Base-by-base conservation (phyloP, 768 basidiomycete species). In the Xanthoconium purpureum region DNA sequence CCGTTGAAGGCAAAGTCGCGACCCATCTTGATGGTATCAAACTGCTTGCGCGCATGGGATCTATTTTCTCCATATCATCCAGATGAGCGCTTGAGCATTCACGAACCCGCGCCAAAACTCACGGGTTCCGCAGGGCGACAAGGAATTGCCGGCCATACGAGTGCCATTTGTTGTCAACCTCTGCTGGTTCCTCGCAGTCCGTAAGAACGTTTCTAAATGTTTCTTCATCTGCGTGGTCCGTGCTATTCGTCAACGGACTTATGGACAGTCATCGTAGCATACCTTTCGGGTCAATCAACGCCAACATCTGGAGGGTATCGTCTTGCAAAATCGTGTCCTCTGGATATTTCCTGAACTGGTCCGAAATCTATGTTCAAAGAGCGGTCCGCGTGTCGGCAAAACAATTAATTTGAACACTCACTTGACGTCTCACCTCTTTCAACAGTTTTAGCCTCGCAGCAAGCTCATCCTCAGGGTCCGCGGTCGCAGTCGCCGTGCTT, bases 1-100 rank as follows among this genome's bases (percentile, higher is more conserved):
- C 63, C 70, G 10, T 60, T 53, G 49, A 63, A 79, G 10, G 66
- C 70, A 60, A 71, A 77, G 24, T 68, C 66, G 5, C 67, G 67
- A 37, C 66, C 70, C 54, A 78, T 52, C 36, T 60, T 59, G 47
- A 54, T 50, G 11, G 64, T 50, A 50, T 67, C 64, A 15, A 74
- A 67, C 6, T 50, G 24, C 46, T 58, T 56, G 52, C 40, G 53
- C 3, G 29, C 28, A 9, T 10, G 17, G 6, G 33, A 39, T 49
- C 52, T 61, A 30, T 50, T 50, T 17, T 45, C 24, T 11, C 5
- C 24, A 5, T 10, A 30, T 66, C 38, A 52, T 29, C 18, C 20
- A 20, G 18, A 46, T 13, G 6, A 32, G 17, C 32, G 8, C 24
- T 44, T 37, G 24, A 24, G 24, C 12, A 1, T 35, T 35, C 33